Percentiles rank a stretch among this genome's conserved stretches.
Evolutionary conservation across 1,284 basidiomycete species (phyloP).

Genomic region (Cryptococcus hybrid): DNA sequence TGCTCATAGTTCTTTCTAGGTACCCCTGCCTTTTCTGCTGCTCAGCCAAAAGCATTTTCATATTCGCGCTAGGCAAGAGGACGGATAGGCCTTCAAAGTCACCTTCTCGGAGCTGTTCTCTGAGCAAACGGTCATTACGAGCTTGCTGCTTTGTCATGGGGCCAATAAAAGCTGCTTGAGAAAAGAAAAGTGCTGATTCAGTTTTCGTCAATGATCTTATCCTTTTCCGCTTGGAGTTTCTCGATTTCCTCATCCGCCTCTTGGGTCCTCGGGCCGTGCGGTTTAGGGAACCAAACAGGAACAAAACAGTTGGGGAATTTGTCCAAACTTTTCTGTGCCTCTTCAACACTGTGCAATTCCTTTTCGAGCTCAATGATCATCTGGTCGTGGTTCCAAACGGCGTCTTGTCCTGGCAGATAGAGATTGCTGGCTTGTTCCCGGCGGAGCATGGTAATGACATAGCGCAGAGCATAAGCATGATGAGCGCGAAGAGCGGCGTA

Average conservation of each 20-base stretch:
- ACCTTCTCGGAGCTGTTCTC: slow-evolving; percentile 25
- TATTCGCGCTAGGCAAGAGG: slow-evolving; percentile 27
- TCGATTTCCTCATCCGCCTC: no score
- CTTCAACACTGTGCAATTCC: slow-evolving; percentile 26
- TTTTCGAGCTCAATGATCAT: slow-evolving; percentile 30
- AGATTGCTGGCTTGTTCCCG: slow-evolving; percentile 34
- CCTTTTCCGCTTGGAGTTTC: slow-evolving; percentile 6
- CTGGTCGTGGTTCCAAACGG: slow-evolving; percentile 24
- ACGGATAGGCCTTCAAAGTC: slow-evolving; percentile 25
- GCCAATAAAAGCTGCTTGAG: slow-evolving; percentile 35
- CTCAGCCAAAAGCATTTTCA: slow-evolving; percentile 9
- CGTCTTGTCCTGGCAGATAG: slow-evolving; percentile 30
- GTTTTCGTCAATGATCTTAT: slow-evolving; percentile 15
- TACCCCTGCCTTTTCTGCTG: slow-evolving; percentile 5
- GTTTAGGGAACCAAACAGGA: slow-evolving; percentile 20
- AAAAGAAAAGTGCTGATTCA: slow-evolving; percentile 27
- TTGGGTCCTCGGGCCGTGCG: slow-evolving; percentile 26
- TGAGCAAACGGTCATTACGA: slow-evolving; percentile 20
- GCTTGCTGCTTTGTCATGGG: slow-evolving; percentile 37
- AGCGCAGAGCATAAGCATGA: slow-evolving; percentile 27
- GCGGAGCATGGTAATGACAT: slow-evolving; percentile 30
- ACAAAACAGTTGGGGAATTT: slow-evolving; percentile 23
- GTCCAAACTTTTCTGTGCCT: slow-evolving; percentile 31
- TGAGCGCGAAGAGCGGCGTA: slow-evolving; percentile 30
- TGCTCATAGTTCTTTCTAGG: slow-evolving; percentile 27